phyloP scores from a whole-genome alignment of 371 early-diverging fungal genomes.

The Mortierella sp. region DNA sequence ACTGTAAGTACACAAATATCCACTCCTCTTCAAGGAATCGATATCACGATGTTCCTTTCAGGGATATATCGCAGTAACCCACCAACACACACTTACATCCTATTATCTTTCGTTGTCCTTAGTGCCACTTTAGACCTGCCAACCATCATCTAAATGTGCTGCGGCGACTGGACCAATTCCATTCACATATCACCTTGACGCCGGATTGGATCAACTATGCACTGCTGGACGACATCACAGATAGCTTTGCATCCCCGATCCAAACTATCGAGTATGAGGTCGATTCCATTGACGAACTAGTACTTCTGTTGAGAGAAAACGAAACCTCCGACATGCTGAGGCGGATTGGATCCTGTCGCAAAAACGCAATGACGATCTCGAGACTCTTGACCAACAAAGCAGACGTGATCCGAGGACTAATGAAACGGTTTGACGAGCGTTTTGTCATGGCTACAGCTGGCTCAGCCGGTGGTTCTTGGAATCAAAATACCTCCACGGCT shows the following conservation, averaged over 20 bases:
- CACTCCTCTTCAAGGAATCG: too few species aligned
- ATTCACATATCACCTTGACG: conserved; percentile 38
- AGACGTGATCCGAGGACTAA: conserved; percentile 83
- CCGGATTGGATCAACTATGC: conserved; percentile 93
- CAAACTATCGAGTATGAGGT: conserved; percentile 88
- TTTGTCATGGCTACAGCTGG: conserved; percentile 10
- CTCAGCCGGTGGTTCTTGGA: conserved; percentile 29
- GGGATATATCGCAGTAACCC: not conserved
- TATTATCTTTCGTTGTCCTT: conserved; percentile 1
- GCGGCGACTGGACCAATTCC: conserved; percentile 73
- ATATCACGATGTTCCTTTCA: too few species aligned
- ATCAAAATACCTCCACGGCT: not conserved
- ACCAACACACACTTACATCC: not conserved
- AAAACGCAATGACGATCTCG: conserved; percentile 79
- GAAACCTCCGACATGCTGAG: conserved; percentile 91
- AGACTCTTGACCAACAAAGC: conserved; percentile 82
- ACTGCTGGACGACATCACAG: conserved; percentile 86
- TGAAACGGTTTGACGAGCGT: conserved; percentile 77
- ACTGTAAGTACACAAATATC: conserved; percentile 71
- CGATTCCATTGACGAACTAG: conserved; percentile 91
- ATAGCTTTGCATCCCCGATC: conserved; percentile 84
- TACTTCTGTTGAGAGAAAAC: conserved; percentile 87
- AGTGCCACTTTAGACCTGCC: conserved; percentile 80
- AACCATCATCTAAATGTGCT: conserved; percentile 82
- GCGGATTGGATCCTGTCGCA: conserved; percentile 86